Conservation (phyloP, 78 protist genomes). For the Chrysochromulina parva region DNA sequence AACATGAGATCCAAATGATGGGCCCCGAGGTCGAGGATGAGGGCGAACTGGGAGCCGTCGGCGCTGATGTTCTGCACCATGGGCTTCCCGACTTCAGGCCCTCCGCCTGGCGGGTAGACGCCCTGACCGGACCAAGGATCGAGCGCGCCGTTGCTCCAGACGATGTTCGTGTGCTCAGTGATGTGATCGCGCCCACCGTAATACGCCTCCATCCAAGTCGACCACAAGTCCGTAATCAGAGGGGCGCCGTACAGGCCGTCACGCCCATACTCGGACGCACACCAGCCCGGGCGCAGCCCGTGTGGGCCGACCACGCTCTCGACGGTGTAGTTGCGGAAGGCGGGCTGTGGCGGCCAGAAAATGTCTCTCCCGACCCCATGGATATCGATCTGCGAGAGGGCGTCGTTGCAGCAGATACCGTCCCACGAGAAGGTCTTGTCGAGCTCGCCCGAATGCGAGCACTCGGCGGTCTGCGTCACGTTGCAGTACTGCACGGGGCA, state of each 20-base stretch:
- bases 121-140: slow-evolving; percentile 29
- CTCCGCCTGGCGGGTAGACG: not conserved
- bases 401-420: too few species aligned
- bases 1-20: slow-evolving; percentile 30
- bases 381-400: too few species aligned
- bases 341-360: not conserved
- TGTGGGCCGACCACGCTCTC: not conserved
- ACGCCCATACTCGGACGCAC: not conserved
- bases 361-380: not conserved
- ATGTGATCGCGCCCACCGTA: not conserved
- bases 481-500: too few species aligned
- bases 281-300: not conserved
- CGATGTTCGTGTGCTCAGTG: not conserved
- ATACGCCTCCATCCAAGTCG: not conserved
- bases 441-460: too few species aligned
- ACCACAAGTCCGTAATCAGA: not conserved
- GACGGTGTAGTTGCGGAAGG: not conserved
- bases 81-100: not conserved
- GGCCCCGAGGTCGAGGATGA: slow-evolving; percentile 4
- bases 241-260: too few species aligned
- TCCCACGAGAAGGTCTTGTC: too few species aligned
- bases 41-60: not conserved
- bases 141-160: slow-evolving; percentile 18
- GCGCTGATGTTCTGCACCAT: not conserved
- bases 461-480: too few species aligned